Evolutionary conservation across 148 eudicot genomes (phyloP).

Genomic region (Dysphania ambrosioides): DNA sequence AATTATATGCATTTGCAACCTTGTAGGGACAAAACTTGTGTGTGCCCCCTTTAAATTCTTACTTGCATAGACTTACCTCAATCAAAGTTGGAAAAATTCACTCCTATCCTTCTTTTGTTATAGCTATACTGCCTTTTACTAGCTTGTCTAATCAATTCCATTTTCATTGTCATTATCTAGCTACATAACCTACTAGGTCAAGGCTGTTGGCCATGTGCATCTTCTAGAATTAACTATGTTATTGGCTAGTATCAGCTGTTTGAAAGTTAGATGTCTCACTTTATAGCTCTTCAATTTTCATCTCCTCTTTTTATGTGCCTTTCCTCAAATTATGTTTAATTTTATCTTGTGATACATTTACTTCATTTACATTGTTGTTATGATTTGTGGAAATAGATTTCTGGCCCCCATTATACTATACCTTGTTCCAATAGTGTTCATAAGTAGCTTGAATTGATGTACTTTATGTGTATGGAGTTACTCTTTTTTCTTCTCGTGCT

Average conservation of each 20-base stretch:
- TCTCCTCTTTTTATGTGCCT: neutral
- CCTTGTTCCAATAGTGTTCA: neutral
- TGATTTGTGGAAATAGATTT: neutral
- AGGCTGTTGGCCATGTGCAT: neutral
- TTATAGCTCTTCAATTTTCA: neutral
- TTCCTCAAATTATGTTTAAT: neutral
- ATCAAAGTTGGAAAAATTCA: neutral
- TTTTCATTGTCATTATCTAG: neutral
- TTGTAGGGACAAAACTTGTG: neutral
- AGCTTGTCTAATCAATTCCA: neutral
- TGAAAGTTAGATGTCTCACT: too few species aligned
- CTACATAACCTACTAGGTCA: neutral
- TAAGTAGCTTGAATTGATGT: neutral
- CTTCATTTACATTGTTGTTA: neutral
- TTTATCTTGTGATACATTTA: neutral
- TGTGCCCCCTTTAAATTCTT: neutral
- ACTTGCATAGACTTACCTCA: neutral
- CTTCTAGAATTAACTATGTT: neutral
- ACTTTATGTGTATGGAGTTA: neutral
- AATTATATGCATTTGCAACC: neutral
- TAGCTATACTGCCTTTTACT: neutral
- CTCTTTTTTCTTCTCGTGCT: constrained; percentile 1
- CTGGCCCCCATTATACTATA: neutral
- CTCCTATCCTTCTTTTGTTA: neutral
- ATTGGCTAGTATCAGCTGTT: neutral